A percentile compares a stretch with the other conserved stretches of the same genome.
These are phyloP conservation scores for Jamesozyma piceae DNA, from an alignment of 805 yeast genomes.

Conservation along the genomic window DNA sequence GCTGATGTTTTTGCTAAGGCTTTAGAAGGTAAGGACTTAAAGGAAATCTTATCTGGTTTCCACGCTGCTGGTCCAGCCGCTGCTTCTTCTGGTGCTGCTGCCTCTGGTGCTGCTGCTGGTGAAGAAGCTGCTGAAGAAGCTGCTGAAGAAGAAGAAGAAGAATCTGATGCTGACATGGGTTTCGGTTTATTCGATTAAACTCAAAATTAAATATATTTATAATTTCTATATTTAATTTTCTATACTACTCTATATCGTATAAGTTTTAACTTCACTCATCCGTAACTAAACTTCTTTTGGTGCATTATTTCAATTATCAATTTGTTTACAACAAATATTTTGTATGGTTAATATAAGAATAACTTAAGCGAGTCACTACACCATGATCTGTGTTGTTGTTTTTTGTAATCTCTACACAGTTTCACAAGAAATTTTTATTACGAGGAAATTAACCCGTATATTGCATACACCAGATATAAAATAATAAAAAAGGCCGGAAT, in stretches of 20 bases:
- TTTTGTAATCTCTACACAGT: no score
- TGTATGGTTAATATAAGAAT: no score
- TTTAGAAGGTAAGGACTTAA: constrained; percentile 71
- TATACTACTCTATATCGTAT: neutral
- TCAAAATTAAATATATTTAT: constrained; percentile 1
- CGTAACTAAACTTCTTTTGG: no score
- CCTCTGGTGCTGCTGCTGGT: constrained; percentile 39
- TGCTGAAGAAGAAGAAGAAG: constrained; percentile 54
- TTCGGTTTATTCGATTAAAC: constrained; percentile 83
- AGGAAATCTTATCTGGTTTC: constrained; percentile 56
- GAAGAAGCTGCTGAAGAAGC: constrained; percentile 41
- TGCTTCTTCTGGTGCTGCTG: constrained; percentile 36
- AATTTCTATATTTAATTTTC: neutral
- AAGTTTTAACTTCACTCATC: constrained; percentile 2
- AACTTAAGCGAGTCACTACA: no score
- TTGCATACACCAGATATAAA: no score
- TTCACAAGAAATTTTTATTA: no score
- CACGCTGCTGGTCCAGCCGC: constrained; percentile 37
- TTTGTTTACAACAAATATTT: no score
- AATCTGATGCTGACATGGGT: constrained; percentile 83
- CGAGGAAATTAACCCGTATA: no score
- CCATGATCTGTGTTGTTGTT: no score
- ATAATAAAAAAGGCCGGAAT: no score
- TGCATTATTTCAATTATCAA: no score
- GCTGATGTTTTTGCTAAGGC: constrained; percentile 76